Conservation (phyloP, 2,329 filamentous ascomycete genomes). For the Delphinella strobiligena region DNA sequence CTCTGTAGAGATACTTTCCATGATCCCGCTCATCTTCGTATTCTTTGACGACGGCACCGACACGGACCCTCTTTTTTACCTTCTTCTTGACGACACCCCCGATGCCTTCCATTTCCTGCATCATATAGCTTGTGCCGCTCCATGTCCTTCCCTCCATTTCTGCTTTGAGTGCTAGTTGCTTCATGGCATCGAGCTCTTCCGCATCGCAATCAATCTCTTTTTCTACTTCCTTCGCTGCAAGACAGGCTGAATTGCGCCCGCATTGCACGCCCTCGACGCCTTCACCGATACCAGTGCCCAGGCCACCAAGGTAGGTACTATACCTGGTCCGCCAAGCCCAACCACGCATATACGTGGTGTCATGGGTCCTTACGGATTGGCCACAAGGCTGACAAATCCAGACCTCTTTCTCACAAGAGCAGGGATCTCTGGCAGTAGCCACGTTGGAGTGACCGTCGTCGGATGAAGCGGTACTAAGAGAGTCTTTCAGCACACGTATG, state of each 20-base stretch:
- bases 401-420: conserved; percentile 48
- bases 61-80: conserved; percentile 65
- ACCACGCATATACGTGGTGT: conserved; percentile 51
- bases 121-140: conserved; percentile 60
- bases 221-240: conserved; percentile 65
- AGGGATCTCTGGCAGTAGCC: conserved; percentile 34
- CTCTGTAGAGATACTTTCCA: conserved; percentile 55
- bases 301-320: conserved; percentile 61
- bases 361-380: conserved; percentile 49
- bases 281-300: conserved; percentile 79
- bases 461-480: neutral
- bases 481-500: neutral
- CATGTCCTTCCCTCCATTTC: conserved; percentile 25
- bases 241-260: conserved; percentile 63
- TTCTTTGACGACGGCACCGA: conserved; percentile 77
- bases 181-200: conserved; percentile 52
- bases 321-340: conserved; percentile 89
- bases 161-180: conserved; percentile 18
- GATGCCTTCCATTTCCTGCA: conserved; percentile 85
- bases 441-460: neutral
- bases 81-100: conserved; percentile 82
- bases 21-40: conserved; percentile 65
- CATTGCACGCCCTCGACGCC: conserved; percentile 82
- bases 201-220: conserved; percentile 78
- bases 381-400: conserved; percentile 86